Conservation (phyloP, 768 basidiomycete genomes). For the Candolleomyces eurysporus region DNA sequence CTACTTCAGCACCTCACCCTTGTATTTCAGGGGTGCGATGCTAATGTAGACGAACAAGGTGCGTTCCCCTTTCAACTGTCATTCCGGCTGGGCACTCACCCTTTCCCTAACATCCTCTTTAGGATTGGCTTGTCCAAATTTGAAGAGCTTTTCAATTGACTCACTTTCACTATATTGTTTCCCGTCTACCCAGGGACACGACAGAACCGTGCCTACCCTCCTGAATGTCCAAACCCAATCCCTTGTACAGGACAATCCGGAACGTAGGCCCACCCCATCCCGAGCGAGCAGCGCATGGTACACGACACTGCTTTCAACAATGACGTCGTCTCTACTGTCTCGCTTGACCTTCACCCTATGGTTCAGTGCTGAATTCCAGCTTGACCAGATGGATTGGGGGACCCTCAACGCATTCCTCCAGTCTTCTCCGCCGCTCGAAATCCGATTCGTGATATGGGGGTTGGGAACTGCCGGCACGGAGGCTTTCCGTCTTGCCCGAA, state of each 20-base stretch:
- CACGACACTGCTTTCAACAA: conserved; percentile 27
- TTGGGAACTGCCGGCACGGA: not conserved
- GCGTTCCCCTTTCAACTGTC: no score
- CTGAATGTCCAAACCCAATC: not conserved
- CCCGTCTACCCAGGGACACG: not conserved
- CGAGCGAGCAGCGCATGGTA: not conserved
- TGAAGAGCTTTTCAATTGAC: not conserved
- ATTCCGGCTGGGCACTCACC: no score
- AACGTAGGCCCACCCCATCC: not conserved
- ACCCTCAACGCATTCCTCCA: conserved; percentile 20
- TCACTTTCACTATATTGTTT: not conserved
- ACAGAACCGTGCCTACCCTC: not conserved
- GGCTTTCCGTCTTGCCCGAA: not conserved
- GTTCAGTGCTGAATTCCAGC: conserved; percentile 31
- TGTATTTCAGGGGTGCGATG: not conserved
- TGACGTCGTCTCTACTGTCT: conserved; percentile 17
- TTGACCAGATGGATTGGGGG: conserved; percentile 31
- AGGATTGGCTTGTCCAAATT: not conserved
- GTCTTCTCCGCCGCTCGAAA: conserved; percentile 13
- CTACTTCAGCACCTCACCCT: not conserved
- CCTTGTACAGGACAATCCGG: not conserved
- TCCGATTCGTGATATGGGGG: not conserved
- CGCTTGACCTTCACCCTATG: conserved; percentile 21
- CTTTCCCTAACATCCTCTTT: not conserved
- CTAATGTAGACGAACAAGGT: no score